A percentile compares a stretch with the other conserved stretches of the same genome.
These are phyloP conservation scores for Phialocephala sp. DNA, from an alignment of 2,329 filamentous ascomycete genomes.

Conservation along the genomic window DNA sequence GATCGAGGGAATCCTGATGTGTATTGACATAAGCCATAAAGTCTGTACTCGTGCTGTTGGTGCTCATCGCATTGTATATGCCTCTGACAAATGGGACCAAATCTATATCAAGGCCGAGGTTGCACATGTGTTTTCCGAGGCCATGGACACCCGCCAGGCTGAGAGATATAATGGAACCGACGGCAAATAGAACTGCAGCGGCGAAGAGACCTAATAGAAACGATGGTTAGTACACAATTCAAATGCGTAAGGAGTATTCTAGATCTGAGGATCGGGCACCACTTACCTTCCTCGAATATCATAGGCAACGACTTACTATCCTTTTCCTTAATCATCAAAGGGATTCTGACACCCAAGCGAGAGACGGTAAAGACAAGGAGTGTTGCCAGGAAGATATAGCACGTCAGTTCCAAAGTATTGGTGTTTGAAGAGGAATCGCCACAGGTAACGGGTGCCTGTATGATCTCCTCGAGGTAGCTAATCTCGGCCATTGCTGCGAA, in stretches of 20 bases:
- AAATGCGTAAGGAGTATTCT: not conserved
- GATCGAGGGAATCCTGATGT: not conserved
- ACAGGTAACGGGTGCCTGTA: not conserved
- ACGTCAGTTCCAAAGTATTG: not conserved
- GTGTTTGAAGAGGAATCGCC: not conserved
- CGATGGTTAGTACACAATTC: not conserved
- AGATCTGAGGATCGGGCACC: not conserved
- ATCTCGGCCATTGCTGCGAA: not conserved
- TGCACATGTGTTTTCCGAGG: not conserved
- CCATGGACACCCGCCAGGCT: not conserved
- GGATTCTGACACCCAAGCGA: too few relatives aligned
- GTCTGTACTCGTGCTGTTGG: not conserved
- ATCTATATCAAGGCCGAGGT: not conserved
- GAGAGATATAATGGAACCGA: not conserved
- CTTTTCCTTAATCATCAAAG: too few relatives aligned
- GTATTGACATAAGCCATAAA: not conserved
- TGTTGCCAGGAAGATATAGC: not conserved
- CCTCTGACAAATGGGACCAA: not conserved
- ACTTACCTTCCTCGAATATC: not conserved
- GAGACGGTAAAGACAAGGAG: too few relatives aligned
- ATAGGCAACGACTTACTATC: not conserved
- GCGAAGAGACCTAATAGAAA: not conserved
- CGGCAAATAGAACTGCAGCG: not conserved
- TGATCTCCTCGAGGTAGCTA: slow-evolving; percentile 1
- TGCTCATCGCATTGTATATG: not conserved